Base-by-base conservation (phyloP, 2,329 filamentous ascomycete genomes). In the Cercospora janseana region DNA sequence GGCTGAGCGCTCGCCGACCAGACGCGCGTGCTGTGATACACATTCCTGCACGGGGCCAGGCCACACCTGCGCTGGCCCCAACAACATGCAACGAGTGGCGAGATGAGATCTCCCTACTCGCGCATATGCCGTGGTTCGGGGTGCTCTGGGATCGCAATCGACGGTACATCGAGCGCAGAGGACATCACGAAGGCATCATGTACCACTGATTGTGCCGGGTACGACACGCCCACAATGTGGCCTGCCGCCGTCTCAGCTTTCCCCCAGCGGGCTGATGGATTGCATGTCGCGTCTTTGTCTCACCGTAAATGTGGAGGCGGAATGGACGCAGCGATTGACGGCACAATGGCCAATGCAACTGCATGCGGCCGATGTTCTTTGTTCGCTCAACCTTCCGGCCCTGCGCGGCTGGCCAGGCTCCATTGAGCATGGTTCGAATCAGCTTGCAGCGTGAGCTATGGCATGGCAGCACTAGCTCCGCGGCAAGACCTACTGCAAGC, bases 311-410 rank as follows among this genome's bases (percentile, higher is more conserved):
- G 24, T n/a, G 20, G 9, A 21, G 40, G 24, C n/a, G 24, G 15
- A 46, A 24, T 8, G 12, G 23, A 21, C n/a, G 20, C 15, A 1
- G 44, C 15, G 26, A 32, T 20, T 46, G 44, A 32, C 44, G 32
- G 28, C 21, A 35, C 21, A 15, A 28, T 15, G 21, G 15, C 18
- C 27, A 32, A 49, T 54, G 44, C 48, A 27, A 51, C 51, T 52
- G 51, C 50, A 54, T 52, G 50, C 56, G 56, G 50, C 40, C 29
- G n/a, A 24, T 15, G 23, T 40, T 40, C 53, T 50, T 55, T 54
- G 47, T 52, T 51, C 34, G 44, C 29, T 23, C 48, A 52, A 24
- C 23, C 27, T 50, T 51, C 56, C 52, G 52, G 50, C 45, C 42
- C 35, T 43, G 35, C 15, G 9, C 46, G 49, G 50, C 26, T 26